phyloP scores from a whole-genome alignment of 306 rosid species.

The Cucumis hystrix region DNA sequence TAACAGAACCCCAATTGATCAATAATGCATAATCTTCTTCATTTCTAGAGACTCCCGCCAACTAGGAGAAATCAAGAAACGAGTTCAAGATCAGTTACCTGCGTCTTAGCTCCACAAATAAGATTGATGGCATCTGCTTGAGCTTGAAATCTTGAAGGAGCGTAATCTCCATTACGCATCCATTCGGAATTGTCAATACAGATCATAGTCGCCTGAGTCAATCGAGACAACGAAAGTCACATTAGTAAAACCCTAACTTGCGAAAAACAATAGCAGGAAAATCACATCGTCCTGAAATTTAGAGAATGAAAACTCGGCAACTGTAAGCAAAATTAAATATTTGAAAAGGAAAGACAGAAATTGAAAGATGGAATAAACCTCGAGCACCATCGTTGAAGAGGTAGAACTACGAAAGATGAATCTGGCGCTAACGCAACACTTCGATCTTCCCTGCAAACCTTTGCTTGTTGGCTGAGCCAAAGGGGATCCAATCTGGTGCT shows the following conservation, averaged over 20 bases:
- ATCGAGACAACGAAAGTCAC: not conserved
- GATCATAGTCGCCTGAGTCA: slow-evolving; percentile 78
- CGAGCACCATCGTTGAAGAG: slow-evolving; percentile 68
- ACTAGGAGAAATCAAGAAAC: not conserved
- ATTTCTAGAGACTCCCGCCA: not conserved
- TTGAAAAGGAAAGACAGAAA: not conserved
- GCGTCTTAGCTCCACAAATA: slow-evolving; percentile 96
- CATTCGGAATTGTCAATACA: slow-evolving; percentile 94
- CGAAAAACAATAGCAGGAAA: not conserved
- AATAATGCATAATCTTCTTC: not conserved
- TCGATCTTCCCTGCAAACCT: not conserved
- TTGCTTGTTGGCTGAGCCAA: slow-evolving; percentile 7
- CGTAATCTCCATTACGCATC: slow-evolving; percentile 92
- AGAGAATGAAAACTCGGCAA: not conserved
- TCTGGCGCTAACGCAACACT: not conserved
- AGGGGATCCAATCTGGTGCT: not conserved
- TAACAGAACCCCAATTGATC: not conserved
- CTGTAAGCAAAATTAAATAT: not conserved
- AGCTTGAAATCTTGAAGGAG: slow-evolving; percentile 83
- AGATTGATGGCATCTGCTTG: slow-evolving; percentile 84
- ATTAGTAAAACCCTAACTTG: slow-evolving; percentile 33
- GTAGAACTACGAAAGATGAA: slow-evolving; percentile 7
- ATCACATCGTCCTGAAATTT: not conserved
- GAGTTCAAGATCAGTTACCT: slow-evolving; percentile 22
- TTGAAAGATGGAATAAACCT: slow-evolving; percentile 26